These are phyloP conservation scores for Panicum virgatum DNA, from an alignment of 202 grass and related monocot species.

Conservation along the genomic window DNA sequence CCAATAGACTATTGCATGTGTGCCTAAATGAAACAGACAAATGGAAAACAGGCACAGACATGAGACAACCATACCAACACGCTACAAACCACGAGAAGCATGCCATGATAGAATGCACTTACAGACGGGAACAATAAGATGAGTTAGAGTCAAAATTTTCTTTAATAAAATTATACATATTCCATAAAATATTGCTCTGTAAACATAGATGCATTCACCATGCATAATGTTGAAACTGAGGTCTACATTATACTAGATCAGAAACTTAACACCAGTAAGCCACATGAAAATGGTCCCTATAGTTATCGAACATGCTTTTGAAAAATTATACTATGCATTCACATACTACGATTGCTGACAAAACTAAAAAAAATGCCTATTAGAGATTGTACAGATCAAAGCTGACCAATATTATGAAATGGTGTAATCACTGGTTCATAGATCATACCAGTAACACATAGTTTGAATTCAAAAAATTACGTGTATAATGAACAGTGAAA, in stretches of 20 bases:
- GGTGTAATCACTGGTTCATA: neutral
- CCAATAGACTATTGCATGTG: neutral
- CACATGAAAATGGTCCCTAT: neutral
- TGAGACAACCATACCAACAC: constrained; percentile 16
- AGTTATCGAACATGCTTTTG: neutral
- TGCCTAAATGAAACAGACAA: neutral
- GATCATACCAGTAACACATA: neutral
- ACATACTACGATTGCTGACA: neutral
- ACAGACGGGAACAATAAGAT: neutral
- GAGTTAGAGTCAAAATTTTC: neutral
- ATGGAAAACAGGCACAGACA: neutral
- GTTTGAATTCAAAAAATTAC: neutral
- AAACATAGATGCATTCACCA: neutral
- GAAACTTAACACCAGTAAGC: neutral
- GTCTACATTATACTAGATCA: neutral
- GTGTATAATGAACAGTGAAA: neutral
- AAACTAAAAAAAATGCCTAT: constrained; percentile 1
- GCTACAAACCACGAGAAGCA: neutral
- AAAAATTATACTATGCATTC: neutral
- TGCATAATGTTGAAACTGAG: neutral
- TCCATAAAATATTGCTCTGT: neutral
- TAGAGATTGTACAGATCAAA: neutral
- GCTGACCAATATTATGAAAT: neutral
- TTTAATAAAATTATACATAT: constrained; percentile 5
- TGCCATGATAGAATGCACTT: neutral